phyloP scores from a whole-genome alignment of 2,329 filamentous ascomycete genomes.

The Colletotrichum sp. region DNA sequence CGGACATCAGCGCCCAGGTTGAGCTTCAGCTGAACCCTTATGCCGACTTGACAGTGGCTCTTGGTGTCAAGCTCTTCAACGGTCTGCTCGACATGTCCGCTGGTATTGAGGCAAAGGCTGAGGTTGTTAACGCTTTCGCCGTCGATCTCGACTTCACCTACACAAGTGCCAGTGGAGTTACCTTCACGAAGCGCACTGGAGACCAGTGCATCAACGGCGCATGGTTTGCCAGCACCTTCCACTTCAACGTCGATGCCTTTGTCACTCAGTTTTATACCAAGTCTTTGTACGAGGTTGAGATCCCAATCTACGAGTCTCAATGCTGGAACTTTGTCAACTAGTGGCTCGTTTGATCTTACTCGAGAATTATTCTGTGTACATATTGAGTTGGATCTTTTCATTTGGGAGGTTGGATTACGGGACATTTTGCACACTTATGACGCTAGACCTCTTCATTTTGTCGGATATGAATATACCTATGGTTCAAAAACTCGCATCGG shows the following conservation, averaged over 20 bases:
- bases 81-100: constrained; percentile 39
- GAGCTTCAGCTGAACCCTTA: constrained; percentile 36
- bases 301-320: constrained; percentile 19
- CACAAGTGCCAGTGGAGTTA: constrained; percentile 3
- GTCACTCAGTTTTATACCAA: constrained; percentile 18
- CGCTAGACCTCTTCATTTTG: not conserved
- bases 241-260: constrained; percentile 13
- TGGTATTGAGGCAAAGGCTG: constrained; percentile 38
- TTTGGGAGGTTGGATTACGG: not conserved
- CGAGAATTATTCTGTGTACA: not conserved
- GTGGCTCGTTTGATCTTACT: not conserved
- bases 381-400: not conserved
- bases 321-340: constrained; percentile 19
- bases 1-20: constrained; percentile 34
- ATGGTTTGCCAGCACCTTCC: constrained; percentile 22
- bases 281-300: constrained; percentile 8
- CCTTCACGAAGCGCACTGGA: not conserved
- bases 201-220: constrained; percentile 19
- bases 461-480: not conserved
- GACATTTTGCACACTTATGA: not conserved
- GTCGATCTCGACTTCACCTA: constrained; percentile 27
- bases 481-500: not conserved
- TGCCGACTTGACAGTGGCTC: constrained; percentile 41
- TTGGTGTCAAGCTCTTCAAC: constrained; percentile 39
- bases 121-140: constrained; percentile 42